Evolutionary conservation across 306 rosid species (phyloP).

Genomic region (Calophaca sinica): DNA sequence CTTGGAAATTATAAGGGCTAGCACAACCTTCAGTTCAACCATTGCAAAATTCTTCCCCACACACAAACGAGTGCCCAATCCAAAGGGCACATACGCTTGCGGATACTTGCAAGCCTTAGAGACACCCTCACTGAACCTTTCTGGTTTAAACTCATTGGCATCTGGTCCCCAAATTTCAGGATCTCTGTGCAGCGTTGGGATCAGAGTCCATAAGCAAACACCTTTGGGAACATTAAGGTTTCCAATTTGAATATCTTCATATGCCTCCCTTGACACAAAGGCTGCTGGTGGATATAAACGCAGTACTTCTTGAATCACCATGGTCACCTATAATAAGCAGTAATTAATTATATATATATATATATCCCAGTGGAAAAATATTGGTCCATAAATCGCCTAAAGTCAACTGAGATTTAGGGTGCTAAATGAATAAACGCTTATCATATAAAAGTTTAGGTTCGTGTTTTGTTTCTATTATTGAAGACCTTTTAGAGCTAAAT

Average conservation of each 20-base stretch:
- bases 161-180: constrained; percentile 86
- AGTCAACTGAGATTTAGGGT: background rate
- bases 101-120: constrained; percentile 77
- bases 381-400: background rate
- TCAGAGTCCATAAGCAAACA: constrained; percentile 78
- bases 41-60: constrained; percentile 87
- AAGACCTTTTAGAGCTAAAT: no score
- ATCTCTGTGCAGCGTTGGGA: constrained; percentile 81
- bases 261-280: constrained; percentile 91
- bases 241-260: constrained; percentile 71
- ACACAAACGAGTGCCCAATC: constrained; percentile 79
- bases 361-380: background rate
- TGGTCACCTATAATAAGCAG: constrained; percentile 52
- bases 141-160: constrained; percentile 82
- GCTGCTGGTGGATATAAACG: constrained; percentile 94
- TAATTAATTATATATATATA: no score
- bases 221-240: constrained; percentile 73
- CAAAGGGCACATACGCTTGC: constrained; percentile 81
- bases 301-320: constrained; percentile 85
- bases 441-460: no score
- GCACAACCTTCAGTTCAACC: constrained; percentile 72
- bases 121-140: constrained; percentile 80
- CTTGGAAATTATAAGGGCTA: constrained; percentile 56
- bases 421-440: no score
- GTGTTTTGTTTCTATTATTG: no score